phyloP scores from a whole-genome alignment of 2,329 filamentous ascomycete species.

The Hirsutella rhossiliensis region DNA sequence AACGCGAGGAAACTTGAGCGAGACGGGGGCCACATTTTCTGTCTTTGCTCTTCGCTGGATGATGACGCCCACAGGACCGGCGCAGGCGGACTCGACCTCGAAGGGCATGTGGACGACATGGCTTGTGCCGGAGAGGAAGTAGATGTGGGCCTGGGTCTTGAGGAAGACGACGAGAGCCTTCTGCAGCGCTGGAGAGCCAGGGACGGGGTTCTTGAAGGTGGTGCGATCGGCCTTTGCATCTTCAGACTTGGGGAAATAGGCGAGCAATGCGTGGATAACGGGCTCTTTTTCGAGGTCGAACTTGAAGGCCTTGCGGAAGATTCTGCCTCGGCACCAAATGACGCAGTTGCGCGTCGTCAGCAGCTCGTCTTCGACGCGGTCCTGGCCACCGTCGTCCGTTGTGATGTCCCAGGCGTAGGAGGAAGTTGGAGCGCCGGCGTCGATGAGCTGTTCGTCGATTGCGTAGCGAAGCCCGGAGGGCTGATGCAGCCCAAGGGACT shows the following conservation, averaged over 20 bases:
- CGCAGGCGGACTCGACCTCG: conserved; percentile 77
- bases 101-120: conserved; percentile 92
- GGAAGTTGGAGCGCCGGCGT: conserved; percentile 49
- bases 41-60: conserved; percentile 65
- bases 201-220: conserved; percentile 5
- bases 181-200: conserved; percentile 24
- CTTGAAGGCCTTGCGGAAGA: conserved; percentile 75
- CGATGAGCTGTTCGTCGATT: conserved; percentile 66
- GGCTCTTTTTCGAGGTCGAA: conserved; percentile 80
- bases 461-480: conserved; percentile 76
- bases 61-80: conserved; percentile 71
- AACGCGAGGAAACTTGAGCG: conserved; percentile 45
- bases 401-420: conserved; percentile 67
- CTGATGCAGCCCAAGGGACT: conserved; percentile 82
- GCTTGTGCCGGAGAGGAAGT: conserved; percentile 76
- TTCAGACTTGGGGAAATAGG: conserved; percentile 57
- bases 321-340: conserved; percentile 78
- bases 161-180: conserved; percentile 82
- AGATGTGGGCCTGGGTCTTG: conserved; percentile 85
- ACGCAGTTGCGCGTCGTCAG: conserved; percentile 64
- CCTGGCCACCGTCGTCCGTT: conserved; percentile 24
- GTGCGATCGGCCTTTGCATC: conserved; percentile 14
- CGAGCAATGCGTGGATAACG: conserved; percentile 76
- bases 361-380: conserved; percentile 61
- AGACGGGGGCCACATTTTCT: conserved; percentile 36